A percentile compares a stretch with the other conserved stretches of the same genome.
These are phyloP conservation scores for Thalia dealbata DNA, from an alignment of 176 grass and related monocot genomes.

Conservation along the genomic window DNA sequence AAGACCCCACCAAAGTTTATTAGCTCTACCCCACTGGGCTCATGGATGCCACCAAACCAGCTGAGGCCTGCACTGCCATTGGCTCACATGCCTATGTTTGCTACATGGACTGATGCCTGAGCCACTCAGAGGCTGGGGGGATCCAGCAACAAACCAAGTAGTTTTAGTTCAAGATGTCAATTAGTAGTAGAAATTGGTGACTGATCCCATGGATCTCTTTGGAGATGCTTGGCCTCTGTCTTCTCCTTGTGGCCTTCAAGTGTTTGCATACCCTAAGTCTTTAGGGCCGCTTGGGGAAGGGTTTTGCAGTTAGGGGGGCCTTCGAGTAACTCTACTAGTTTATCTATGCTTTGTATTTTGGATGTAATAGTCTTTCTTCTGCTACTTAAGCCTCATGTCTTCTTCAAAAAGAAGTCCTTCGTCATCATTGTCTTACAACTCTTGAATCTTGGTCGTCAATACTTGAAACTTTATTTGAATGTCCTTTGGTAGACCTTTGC, in stretches of 20 bases:
- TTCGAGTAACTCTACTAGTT: neutral
- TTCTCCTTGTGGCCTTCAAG: constrained; percentile 10
- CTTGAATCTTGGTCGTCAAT: neutral
- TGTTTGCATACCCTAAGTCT: constrained; percentile 18
- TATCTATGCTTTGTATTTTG: neutral
- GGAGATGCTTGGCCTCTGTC: constrained; percentile 6
- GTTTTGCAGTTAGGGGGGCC: constrained; percentile 55
- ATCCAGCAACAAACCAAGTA: neutral
- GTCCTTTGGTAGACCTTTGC: neutral
- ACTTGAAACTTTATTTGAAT: neutral
- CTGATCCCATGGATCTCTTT: too few relatives aligned
- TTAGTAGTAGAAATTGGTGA: neutral
- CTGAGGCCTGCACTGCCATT: constrained; percentile 48
- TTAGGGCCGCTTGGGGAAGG: constrained; percentile 34
- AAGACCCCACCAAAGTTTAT: constrained; percentile 33
- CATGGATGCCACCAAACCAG: constrained; percentile 39
- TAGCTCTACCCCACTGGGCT: constrained; percentile 24
- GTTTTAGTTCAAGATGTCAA: neutral
- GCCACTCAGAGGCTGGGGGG: neutral
- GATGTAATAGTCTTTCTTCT: neutral
- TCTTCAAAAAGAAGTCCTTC: neutral
- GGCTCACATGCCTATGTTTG: constrained; percentile 65
- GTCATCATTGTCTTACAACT: neutral
- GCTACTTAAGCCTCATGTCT: neutral
- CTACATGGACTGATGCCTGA: constrained; percentile 80